Evolutionary conservation across 179 eudicot genomes (phyloP).

Genomic region (Heliamphora pulchella): DNA sequence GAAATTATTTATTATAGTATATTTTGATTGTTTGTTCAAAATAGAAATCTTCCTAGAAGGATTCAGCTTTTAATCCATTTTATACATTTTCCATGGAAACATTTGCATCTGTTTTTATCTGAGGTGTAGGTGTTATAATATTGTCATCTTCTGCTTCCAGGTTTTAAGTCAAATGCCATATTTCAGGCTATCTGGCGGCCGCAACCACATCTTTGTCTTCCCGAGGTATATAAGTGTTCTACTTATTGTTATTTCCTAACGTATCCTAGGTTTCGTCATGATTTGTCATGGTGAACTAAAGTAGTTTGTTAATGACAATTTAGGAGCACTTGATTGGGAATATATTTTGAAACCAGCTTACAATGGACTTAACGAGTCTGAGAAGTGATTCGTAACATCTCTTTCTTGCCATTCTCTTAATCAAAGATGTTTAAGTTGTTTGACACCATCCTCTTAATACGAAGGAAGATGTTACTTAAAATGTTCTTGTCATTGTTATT

Average conservation of each 20-base stretch:
- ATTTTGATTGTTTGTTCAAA: not conserved
- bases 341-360: not conserved
- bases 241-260: not conserved
- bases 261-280: not conserved
- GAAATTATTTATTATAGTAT: not conserved
- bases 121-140: not conserved
- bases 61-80: not conserved
- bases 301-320: not conserved
- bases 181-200: slow-evolving; percentile 91
- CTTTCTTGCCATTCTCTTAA: not conserved
- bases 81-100: not conserved
- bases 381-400: not conserved
- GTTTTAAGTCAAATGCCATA: slow-evolving; percentile 94
- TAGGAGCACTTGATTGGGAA: not conserved
- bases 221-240: slow-evolving; percentile 52
- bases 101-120: no score
- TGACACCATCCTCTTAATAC: not conserved
- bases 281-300: not conserved
- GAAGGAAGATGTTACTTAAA: not conserved
- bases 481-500: not conserved
- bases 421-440: not conserved
- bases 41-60: slow-evolving; percentile 2
- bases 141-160: slow-evolving; percentile 39
- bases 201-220: slow-evolving; percentile 81
- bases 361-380: not conserved